Evolutionary conservation across 1,284 basidiomycete species (phyloP).

Genomic region (Ceratobasidium sp.): DNA sequence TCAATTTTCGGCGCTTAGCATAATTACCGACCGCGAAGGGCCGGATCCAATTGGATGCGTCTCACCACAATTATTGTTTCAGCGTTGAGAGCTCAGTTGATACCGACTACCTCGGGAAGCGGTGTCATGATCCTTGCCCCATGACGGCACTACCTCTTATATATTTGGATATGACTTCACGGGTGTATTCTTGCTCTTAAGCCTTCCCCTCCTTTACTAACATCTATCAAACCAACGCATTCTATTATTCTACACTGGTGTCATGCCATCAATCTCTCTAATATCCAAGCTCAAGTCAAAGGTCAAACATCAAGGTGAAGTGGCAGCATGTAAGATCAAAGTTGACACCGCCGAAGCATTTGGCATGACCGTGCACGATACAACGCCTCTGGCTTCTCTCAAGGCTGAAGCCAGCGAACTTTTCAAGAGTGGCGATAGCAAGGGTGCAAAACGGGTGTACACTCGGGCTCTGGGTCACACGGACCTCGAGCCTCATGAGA

Average conservation of each 20-base stretch:
- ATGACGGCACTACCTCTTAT: neutral
- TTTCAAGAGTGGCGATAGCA: constrained; percentile 31
- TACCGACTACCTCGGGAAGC: constrained; percentile 30
- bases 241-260: neutral
- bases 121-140: constrained; percentile 19
- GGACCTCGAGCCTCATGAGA: constrained; percentile 23
- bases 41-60: constrained; percentile 25
- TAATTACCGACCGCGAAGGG: neutral
- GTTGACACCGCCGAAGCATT: constrained; percentile 33
- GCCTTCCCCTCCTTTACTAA: constrained; percentile 24
- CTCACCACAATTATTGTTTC: constrained; percentile 4
- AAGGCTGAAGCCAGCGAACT: constrained; percentile 33
- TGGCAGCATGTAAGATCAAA: constrained; percentile 31
- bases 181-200: constrained; percentile 14
- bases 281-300: constrained; percentile 34
- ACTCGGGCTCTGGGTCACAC: constrained; percentile 24
- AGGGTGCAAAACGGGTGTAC: constrained; percentile 27
- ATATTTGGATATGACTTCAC: constrained; percentile 24
- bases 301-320: constrained; percentile 35
- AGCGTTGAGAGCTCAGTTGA: constrained; percentile 24
- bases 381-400: constrained; percentile 25
- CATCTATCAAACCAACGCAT: constrained; percentile 4
- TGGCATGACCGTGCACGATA: constrained; percentile 29
- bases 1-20: neutral
- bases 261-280: constrained; percentile 25